Percentiles rank a stretch among this genome's conserved stretches.
phyloP scores from a whole-genome alignment of 2,329 filamentous ascomycete species.

The Sphaerulina populicola region DNA sequence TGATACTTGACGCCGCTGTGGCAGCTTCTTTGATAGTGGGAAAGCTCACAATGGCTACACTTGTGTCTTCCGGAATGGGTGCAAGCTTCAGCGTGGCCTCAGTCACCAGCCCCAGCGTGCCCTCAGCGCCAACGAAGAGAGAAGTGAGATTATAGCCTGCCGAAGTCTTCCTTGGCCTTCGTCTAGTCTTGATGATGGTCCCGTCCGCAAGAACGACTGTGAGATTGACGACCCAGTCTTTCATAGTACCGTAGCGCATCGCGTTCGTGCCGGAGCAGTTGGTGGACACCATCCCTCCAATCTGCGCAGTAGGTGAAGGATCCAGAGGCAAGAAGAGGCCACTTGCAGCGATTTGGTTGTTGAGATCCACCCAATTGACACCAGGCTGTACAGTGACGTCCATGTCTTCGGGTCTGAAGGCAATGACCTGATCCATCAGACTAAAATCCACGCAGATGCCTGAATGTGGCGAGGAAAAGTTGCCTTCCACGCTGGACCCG shows the following conservation, averaged over 20 bases:
- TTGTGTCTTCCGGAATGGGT: conserved; percentile 65
- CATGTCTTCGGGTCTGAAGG: conserved; percentile 79
- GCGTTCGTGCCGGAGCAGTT: conserved; percentile 60
- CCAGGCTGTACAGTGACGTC: conserved; percentile 87
- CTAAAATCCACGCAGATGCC: conserved; percentile 86
- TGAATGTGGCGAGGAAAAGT: conserved; percentile 79
- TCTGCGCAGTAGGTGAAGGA: conserved; percentile 66
- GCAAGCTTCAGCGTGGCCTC: conserved; percentile 75
- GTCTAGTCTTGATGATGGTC: conserved; percentile 67
- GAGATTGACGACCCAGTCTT: conserved; percentile 76
- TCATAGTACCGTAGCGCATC: conserved; percentile 76
- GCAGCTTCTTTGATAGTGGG: conserved; percentile 69
- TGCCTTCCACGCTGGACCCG: conserved; percentile 57
- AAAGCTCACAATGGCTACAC: conserved; percentile 72
- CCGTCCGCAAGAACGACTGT: conserved; percentile 75
- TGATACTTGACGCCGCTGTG: conserved; percentile 63
- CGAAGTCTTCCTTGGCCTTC: conserved; percentile 67
- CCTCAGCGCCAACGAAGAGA: conserved; percentile 73
- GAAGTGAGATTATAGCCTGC: conserved; percentile 77
- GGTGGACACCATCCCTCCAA: conserved; percentile 75
- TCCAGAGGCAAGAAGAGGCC: conserved; percentile 89
- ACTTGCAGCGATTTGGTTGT: conserved; percentile 61
- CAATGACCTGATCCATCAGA: conserved; percentile 73
- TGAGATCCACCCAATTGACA: conserved; percentile 85
- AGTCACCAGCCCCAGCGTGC: conserved; percentile 71